Conservation (phyloP, 371 early-diverging fungal genomes). For the Mortierella sp. region DNA sequence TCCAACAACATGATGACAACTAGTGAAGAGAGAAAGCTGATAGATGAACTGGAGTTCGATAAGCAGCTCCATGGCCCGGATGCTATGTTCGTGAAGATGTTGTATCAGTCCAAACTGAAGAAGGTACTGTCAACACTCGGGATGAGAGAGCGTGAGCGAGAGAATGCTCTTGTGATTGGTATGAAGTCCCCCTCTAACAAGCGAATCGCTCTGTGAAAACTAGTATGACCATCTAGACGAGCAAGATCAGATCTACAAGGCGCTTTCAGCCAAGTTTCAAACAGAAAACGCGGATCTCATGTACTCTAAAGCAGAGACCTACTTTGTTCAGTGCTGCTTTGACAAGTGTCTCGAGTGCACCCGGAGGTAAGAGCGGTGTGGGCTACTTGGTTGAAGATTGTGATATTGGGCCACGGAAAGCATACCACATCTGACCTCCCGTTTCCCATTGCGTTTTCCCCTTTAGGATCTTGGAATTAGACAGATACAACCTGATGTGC, state of each 20-base stretch:
- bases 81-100: slow-evolving; percentile 65
- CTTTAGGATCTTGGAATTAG: slow-evolving; percentile 65
- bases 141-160: not conserved
- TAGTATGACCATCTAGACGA: slow-evolving; percentile 58
- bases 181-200: too few species aligned
- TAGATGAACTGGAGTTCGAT: slow-evolving; percentile 63
- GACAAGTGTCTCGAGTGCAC: slow-evolving; percentile 68
- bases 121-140: slow-evolving; percentile 54
- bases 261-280: slow-evolving; percentile 58
- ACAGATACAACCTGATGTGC: slow-evolving; percentile 66
- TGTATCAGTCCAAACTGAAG: slow-evolving; percentile 68
- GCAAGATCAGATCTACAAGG: slow-evolving; percentile 56
- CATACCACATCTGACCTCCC: too few species aligned
- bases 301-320: slow-evolving; percentile 67
- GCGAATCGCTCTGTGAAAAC: too few species aligned
- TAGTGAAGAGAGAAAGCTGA: slow-evolving; percentile 70
- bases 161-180: not conserved
- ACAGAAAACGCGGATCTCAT: slow-evolving; percentile 70
- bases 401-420: too few species aligned
- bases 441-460: not conserved
- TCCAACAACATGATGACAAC: slow-evolving; percentile 69
- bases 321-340: slow-evolving; percentile 63
- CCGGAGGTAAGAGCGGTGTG: slow-evolving; percentile 55
- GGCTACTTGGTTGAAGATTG: not conserved
- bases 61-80: slow-evolving; percentile 64